These are phyloP conservation scores for Phytophthora pini DNA, from an alignment of 352 stramenopile species.

Conservation along the genomic window DNA sequence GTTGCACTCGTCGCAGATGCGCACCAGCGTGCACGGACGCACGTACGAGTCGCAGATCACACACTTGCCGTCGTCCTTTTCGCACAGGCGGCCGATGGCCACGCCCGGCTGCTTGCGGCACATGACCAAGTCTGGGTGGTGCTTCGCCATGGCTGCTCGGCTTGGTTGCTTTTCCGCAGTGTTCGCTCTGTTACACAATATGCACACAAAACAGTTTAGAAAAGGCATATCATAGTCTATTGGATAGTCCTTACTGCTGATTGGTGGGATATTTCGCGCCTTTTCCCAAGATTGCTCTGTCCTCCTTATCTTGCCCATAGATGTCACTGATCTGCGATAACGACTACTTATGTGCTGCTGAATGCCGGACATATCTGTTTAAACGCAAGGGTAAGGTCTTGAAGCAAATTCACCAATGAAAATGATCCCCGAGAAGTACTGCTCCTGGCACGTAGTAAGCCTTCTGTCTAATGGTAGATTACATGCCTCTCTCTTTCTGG, in stretches of 20 bases:
- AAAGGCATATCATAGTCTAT: not conserved
- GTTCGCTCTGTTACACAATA: constrained; percentile 1
- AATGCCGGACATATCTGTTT: constrained; percentile 3
- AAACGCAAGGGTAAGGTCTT: constrained; percentile 6
- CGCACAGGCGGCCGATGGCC: constrained; percentile 96
- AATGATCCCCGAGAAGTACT: too few species aligned
- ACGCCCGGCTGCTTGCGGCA: constrained; percentile 99
- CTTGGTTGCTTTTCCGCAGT: not conserved
- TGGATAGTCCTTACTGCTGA: not conserved
- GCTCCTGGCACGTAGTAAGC: too few species aligned
- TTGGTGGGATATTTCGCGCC: constrained; percentile 27
- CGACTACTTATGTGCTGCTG: not conserved
- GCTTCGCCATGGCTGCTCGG: constrained; percentile 95
- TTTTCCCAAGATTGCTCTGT: constrained; percentile 15
- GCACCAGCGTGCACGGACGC: constrained; percentile 96
- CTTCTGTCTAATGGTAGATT: too few species aligned
- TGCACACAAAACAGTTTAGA: not conserved
- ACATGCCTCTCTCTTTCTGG: too few species aligned
- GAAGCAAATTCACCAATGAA: constrained; percentile 6
- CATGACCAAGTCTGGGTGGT: constrained; percentile 99
- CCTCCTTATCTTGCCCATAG: not conserved
- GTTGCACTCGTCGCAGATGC: constrained; percentile 99
- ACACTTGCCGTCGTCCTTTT: constrained; percentile 99
- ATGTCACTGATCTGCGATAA: not conserved
- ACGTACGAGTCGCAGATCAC: constrained; percentile 99